Percentiles rank a stretch among this genome's conserved stretches.
Evolutionary conservation across 768 basidiomycete species (phyloP).

Genomic region (Auricularia cornea): DNA sequence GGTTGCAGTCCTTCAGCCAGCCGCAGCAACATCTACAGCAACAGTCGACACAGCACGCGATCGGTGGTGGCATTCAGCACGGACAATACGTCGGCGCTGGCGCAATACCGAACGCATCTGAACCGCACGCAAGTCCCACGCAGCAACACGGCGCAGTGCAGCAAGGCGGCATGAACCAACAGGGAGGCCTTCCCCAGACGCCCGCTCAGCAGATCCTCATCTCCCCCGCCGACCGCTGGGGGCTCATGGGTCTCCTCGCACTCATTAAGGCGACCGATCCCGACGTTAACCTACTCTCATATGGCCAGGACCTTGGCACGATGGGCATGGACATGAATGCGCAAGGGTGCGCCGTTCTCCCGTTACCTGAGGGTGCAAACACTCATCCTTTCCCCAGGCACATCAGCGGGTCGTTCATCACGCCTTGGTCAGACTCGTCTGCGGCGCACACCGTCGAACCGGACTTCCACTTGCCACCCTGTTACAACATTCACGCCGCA

Average conservation of each 20-base stretch:
- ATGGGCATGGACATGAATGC: constrained; percentile 87
- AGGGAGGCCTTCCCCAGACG: constrained; percentile 57
- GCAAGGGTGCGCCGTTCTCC: constrained; percentile 46
- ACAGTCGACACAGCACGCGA: constrained; percentile 7
- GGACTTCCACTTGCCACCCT: constrained; percentile 81
- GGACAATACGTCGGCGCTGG: neutral
- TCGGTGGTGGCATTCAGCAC: neutral
- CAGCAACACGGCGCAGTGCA: constrained; percentile 4
- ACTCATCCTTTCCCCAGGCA: neutral
- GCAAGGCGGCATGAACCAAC: constrained; percentile 6
- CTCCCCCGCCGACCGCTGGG: constrained; percentile 93
- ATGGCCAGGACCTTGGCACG: constrained; percentile 86
- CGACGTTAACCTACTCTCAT: constrained; percentile 71
- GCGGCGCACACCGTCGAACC: constrained; percentile 83
- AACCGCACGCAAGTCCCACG: neutral
- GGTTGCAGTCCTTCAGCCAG: neutral
- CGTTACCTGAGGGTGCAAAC: neutral
- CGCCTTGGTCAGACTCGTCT: constrained; percentile 91
- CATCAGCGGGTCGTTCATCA: constrained; percentile 50
- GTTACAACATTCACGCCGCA: constrained; percentile 87
- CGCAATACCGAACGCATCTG: neutral
- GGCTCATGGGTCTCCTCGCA: constrained; percentile 74
- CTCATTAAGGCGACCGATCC: constrained; percentile 82
- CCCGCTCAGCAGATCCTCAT: constrained; percentile 90
- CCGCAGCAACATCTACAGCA: constrained; percentile 13